Conservation (phyloP, 2,329 filamentous ascomycete genomes). For the Colletotrichum tofieldiae region DNA sequence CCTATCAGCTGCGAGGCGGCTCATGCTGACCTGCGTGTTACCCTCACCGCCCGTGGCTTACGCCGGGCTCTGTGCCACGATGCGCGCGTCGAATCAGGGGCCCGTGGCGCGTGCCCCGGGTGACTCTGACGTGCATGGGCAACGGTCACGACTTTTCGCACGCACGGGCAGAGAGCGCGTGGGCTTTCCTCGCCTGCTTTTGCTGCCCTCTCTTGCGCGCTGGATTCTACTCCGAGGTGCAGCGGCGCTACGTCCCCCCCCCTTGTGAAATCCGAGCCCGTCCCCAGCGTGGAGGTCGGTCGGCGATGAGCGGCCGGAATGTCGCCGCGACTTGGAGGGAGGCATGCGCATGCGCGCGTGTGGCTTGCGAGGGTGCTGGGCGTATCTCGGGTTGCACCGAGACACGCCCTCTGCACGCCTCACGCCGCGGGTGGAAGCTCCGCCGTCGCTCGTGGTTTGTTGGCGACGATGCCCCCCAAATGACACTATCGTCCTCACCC, state of each 20-base stretch:
- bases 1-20: slow-evolving; percentile 25
- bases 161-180: neutral
- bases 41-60: slow-evolving; percentile 39
- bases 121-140: slow-evolving; percentile 7
- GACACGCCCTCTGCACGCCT: slow-evolving; percentile 1
- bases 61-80: slow-evolving; percentile 20
- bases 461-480: no score
- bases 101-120: neutral
- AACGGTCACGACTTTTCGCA: neutral
- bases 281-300: neutral
- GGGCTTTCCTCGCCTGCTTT: neutral
- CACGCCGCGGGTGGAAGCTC: neutral
- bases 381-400: slow-evolving; percentile 1
- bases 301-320: slow-evolving; percentile 23
- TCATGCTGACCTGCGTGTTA: slow-evolving; percentile 23
- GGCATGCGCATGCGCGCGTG: neutral
- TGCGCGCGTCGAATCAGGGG: neutral
- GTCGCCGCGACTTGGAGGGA: neutral
- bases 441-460: neutral
- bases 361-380: slow-evolving; percentile 5
- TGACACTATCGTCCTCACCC: no score
- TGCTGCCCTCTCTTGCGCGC: neutral
- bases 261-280: neutral
- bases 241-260: neutral
- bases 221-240: neutral